Evolutionary conservation across 352 stramenopile genomes (phyloP).

Genomic region (Pythium chondricola): DNA sequence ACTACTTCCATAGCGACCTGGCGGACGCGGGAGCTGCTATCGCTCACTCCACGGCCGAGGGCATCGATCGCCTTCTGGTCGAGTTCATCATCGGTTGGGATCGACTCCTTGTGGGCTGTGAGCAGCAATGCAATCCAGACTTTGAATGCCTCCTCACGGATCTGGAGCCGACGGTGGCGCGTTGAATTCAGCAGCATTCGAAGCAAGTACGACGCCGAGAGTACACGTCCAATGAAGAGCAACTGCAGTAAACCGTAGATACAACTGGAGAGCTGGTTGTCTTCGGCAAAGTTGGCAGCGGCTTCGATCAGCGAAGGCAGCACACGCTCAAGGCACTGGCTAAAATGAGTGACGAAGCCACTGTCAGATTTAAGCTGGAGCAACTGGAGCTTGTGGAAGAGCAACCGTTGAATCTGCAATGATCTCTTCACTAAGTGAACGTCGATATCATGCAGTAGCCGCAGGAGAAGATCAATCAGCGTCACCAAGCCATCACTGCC

Average conservation of each 20-base stretch:
- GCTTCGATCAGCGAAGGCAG: constrained; percentile 47
- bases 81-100: constrained; percentile 9
- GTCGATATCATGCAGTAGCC: constrained; percentile 60
- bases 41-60: constrained; percentile 40
- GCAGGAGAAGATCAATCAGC: constrained; percentile 39
- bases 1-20: constrained; percentile 38
- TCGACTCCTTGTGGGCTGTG: constrained; percentile 15
- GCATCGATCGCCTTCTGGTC: constrained; percentile 22
- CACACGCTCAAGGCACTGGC: constrained; percentile 35
- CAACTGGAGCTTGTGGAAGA: constrained; percentile 41
- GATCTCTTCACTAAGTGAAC: constrained; percentile 60
- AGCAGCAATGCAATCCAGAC: constrained; percentile 55
- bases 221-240: constrained; percentile 4
- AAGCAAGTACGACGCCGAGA: constrained; percentile 15
- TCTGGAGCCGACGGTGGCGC: constrained; percentile 43
- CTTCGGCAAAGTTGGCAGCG: constrained; percentile 47
- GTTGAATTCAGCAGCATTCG: constrained; percentile 28
- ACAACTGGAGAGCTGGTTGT: constrained; percentile 34
- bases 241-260: constrained; percentile 14
- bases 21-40: constrained; percentile 37
- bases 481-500: constrained; percentile 2
- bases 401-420: constrained; percentile 45
- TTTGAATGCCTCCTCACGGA: constrained; percentile 54
- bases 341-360: background rate
- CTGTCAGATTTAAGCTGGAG: background rate